These are phyloP conservation scores for Leccinum aurantiacum DNA, from an alignment of 768 basidiomycete genomes.

Conservation along the genomic window DNA sequence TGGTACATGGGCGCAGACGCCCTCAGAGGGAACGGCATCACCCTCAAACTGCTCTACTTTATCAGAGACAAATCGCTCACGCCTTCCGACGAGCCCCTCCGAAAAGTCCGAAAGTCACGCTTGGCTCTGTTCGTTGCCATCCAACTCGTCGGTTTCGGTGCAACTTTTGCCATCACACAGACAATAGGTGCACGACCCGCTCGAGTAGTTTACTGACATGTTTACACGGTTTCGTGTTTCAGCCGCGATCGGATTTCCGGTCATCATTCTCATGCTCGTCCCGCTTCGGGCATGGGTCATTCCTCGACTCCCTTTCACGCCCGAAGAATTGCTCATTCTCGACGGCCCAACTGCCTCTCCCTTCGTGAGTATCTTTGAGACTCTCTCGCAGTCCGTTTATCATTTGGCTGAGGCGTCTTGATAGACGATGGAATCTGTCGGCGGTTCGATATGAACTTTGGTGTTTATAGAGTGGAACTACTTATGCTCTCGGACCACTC, in stretches of 20 bases:
- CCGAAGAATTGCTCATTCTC: conserved; percentile 77
- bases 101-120: conserved; percentile 69
- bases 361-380: conserved; percentile 54
- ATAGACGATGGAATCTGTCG: conserved; percentile 47
- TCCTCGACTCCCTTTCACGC: conserved; percentile 71
- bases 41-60: conserved; percentile 76
- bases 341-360: conserved; percentile 88
- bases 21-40: conserved; percentile 79
- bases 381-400: background rate
- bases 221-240: conserved; percentile 35
- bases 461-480: background rate
- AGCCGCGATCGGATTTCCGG: conserved; percentile 90
- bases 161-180: conserved; percentile 88
- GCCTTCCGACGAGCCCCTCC: conserved; percentile 65
- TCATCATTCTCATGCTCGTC: conserved; percentile 81
- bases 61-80: conserved; percentile 69
- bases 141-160: conserved; percentile 79
- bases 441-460: conserved; percentile 28
- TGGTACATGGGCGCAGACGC: conserved; percentile 94
- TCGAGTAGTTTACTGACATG: background rate
- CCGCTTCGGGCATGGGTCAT: conserved; percentile 71
- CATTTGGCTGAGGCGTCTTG: background rate
- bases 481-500: background rate
- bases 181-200: conserved; percentile 64
- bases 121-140: conserved; percentile 70